phyloP scores from a whole-genome alignment of 108 stramenopile species.

The Conticribra guillardii region DNA sequence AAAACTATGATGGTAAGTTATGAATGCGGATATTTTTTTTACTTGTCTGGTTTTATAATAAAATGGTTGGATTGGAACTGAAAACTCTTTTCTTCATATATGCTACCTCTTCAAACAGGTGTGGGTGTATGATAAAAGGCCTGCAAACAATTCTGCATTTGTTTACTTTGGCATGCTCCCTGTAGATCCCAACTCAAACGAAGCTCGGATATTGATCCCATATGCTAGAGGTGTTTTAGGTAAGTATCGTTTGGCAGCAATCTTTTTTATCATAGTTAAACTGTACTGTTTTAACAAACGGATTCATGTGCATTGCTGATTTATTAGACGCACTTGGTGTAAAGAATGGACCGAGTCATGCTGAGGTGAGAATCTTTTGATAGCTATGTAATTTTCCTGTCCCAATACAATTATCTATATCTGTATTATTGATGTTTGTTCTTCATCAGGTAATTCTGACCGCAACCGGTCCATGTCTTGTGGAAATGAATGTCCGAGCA shows the following conservation, averaged over 20 bases:
- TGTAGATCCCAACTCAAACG: slow-evolving; percentile 68
- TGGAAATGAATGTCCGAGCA: slow-evolving; percentile 82
- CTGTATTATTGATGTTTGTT: not conserved
- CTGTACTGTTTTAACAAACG: too few species aligned
- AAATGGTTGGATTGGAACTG: not conserved
- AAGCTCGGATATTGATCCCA: slow-evolving; percentile 80
- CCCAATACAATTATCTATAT: not conserved
- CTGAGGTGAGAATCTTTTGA: slow-evolving; percentile 56
- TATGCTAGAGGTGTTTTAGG: slow-evolving; percentile 80
- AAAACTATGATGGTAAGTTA: slow-evolving; percentile 74
- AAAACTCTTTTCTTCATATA: not conserved
- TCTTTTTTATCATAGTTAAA: too few species aligned
- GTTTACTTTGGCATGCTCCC: slow-evolving; percentile 84
- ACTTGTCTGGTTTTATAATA: not conserved
- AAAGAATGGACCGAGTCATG: slow-evolving; percentile 74
- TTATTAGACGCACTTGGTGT: slow-evolving; percentile 78
- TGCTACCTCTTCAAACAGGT: not conserved
- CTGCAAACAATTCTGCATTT: slow-evolving; percentile 81
- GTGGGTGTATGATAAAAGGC: slow-evolving; percentile 95
- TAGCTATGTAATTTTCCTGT: slow-evolving; percentile 7
- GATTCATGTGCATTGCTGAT: too few species aligned
- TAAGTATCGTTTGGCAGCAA: too few species aligned
- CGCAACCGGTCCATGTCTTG: slow-evolving; percentile 82
- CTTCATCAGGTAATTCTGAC: slow-evolving; percentile 64
- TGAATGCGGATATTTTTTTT: slow-evolving; percentile 42